Percentiles rank a stretch among this genome's conserved stretches.
Evolutionary conservation across 202 grass and related monocot species (phyloP).

Genomic region (Eragrostis tef): DNA sequence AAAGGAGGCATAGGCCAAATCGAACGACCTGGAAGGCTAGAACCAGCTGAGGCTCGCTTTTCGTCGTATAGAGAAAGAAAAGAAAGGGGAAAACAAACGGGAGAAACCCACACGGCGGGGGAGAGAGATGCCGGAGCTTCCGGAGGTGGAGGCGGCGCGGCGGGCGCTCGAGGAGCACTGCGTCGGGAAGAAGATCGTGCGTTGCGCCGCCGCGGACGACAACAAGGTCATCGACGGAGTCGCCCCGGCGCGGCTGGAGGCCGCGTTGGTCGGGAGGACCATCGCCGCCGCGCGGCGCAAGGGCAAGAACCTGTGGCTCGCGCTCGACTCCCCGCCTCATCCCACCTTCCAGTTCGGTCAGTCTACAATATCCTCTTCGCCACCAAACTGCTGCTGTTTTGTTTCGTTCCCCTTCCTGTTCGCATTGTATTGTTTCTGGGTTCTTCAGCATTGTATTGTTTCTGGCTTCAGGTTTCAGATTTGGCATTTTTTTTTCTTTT

Average conservation of each 20-base stretch:
- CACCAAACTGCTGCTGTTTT: not conserved
- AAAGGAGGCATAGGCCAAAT: too few relatives aligned
- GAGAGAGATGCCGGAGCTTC: slow-evolving; percentile 66
- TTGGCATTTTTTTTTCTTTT: not conserved
- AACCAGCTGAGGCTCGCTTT: too few relatives aligned
- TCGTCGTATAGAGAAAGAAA: too few relatives aligned
- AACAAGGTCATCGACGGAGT: slow-evolving; percentile 74
- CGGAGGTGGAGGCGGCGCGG: slow-evolving; percentile 71
- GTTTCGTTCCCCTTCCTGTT: not conserved
- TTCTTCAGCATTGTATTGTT: not conserved
- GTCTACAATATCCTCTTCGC: not conserved
- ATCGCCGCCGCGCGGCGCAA: slow-evolving; percentile 54
- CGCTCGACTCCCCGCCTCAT: slow-evolving; percentile 60
- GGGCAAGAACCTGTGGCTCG: slow-evolving; percentile 77
- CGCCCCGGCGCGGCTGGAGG: slow-evolving; percentile 48
- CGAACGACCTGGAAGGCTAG: too few relatives aligned
- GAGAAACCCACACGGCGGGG: too few relatives aligned
- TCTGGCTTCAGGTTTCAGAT: not conserved
- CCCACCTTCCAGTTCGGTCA: slow-evolving; percentile 79
- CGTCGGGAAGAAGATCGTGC: slow-evolving; percentile 57
- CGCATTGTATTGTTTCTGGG: too few relatives aligned
- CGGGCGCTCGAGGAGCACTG: slow-evolving; percentile 70
- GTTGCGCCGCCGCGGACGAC: slow-evolving; percentile 55
- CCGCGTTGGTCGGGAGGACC: slow-evolving; percentile 55
- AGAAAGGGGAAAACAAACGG: not conserved